Evolutionary conservation across 352 stramenopile genomes (phyloP), one percentile per base, ranked within the genome.

Genomic region (Thraustochytrium sp.): DNA sequence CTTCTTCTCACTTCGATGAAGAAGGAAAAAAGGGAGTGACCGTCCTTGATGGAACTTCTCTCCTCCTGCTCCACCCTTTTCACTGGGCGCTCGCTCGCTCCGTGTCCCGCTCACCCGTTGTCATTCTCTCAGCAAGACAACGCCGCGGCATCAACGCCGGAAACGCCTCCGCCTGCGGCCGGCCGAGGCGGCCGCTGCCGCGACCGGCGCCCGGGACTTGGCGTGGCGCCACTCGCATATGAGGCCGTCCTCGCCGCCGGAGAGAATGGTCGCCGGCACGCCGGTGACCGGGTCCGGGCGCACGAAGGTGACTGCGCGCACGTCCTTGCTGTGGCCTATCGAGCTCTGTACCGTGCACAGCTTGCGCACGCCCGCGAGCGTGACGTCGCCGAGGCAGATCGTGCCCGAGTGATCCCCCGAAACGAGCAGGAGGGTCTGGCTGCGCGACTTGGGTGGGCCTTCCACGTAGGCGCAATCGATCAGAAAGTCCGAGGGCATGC

Each of bases 391-490:
- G 3, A 80, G 51, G 26, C 31, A 64, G n/a, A 80, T 80, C 0
- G 34, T 46, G n/a, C 68, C 68, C 26, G 31, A n/a, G 51, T 80
- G 68, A 26, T 80, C 68, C 9, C 68, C 68, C 9, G 68, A 80
- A 3, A 80, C 53, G 9, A 80, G 68, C 1, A 80, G 31, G 18
- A 80, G 26, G 21, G 68, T 51, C 38, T 80, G 68, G 37, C 68
- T 53, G 11, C 40, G 48, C 13, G 68, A 80, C 23, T 42, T 34
- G 0, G 34, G 26, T 23, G 68, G 36, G 34, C 68, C 68, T 23
- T 80, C 68, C 0, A 80, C 68, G 53, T 80, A 80, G 18, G 34
- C 31, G 38, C 68, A 80, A 31, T 80, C 68, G 23, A 80, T 63
- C 9, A 80, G 68, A 48, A 55, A 80, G 38, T 80, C 68, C 9